Conservation (phyloP, 129 eudicot genomes). For the Lonicera japonica region DNA sequence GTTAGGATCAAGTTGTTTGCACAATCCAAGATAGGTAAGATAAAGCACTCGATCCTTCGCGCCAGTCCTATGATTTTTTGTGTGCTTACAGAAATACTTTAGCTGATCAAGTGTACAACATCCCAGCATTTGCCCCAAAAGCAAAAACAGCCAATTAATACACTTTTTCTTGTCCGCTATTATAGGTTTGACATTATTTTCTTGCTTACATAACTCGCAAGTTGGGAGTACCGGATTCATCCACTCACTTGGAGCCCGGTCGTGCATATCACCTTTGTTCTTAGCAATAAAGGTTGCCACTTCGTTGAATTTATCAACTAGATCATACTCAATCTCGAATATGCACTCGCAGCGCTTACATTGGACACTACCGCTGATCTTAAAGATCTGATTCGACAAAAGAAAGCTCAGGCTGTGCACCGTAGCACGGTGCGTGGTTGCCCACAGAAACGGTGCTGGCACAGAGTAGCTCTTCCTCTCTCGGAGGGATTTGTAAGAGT, state of each 20-base stretch:
- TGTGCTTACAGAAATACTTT: constrained; percentile 78
- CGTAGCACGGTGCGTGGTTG: constrained; percentile 35
- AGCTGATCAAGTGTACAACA: constrained; percentile 69
- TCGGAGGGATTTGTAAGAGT: constrained; percentile 22
- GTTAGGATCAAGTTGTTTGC: constrained; percentile 57
- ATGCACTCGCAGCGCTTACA: constrained; percentile 45
- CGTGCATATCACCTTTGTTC: constrained; percentile 16
- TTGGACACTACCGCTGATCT: constrained; percentile 42
- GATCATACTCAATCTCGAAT: constrained; percentile 30
- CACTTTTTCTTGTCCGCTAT: constrained; percentile 38
- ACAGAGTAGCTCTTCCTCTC: neutral
- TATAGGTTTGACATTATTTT: constrained; percentile 40
- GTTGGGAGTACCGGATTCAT: constrained; percentile 31
- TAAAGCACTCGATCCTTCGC: constrained; percentile 68
- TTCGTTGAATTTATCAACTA: constrained; percentile 33
- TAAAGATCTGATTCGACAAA: constrained; percentile 8
- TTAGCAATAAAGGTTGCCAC: constrained; percentile 10
- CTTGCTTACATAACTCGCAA: constrained; percentile 46
- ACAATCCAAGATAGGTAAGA: constrained; percentile 52
- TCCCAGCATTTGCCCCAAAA: constrained; percentile 61
- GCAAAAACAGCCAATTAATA: constrained; percentile 79
- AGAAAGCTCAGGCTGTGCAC: constrained; percentile 32
- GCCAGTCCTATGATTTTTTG: constrained; percentile 74
- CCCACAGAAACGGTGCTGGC: constrained; percentile 50
- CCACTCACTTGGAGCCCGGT: constrained; percentile 51